phyloP scores from a whole-genome alignment of 2,329 filamentous ascomycete genomes.

The Ophiostoma pallidulum region DNA sequence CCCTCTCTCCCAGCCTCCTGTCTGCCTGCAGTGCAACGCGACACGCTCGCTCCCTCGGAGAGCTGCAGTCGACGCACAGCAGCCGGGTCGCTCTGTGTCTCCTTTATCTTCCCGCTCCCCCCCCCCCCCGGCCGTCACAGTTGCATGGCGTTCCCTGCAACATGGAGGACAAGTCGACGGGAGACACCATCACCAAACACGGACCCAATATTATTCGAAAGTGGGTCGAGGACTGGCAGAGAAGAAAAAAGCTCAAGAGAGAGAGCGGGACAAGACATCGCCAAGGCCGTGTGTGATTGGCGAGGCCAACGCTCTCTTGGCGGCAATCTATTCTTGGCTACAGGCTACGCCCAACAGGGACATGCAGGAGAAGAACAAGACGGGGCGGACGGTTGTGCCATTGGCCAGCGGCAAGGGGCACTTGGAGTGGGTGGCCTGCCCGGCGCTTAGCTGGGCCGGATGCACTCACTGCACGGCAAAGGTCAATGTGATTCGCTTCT shows the following conservation, averaged over 20 bases:
- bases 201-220: constrained; percentile 1
- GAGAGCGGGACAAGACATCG: background rate
- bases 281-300: constrained; percentile 1
- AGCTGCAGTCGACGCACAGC: too few relatives aligned
- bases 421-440: constrained; percentile 9
- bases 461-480: constrained; percentile 13
- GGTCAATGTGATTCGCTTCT: constrained; percentile 9
- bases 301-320: background rate
- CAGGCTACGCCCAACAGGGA: too few relatives aligned
- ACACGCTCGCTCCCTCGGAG: too few relatives aligned
- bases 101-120: too few relatives aligned
- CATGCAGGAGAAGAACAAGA: background rate
- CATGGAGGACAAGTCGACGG: too few relatives aligned
- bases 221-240: background rate
- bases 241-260: background rate
- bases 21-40: constrained; percentile 4
- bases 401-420: constrained; percentile 4
- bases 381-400: background rate
- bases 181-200: too few relatives aligned
- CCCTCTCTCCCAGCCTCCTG: background rate
- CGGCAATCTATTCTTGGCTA: constrained; percentile 7
- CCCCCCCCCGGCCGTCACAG: too few relatives aligned
- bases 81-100: too few relatives aligned
- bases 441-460: constrained; percentile 14
- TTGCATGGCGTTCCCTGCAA: too few relatives aligned